Percentiles rank a stretch among this genome's conserved stretches.
Evolutionary conservation across 139 green algal species (phyloP).

Genomic region (Gonium pectorale): DNA sequence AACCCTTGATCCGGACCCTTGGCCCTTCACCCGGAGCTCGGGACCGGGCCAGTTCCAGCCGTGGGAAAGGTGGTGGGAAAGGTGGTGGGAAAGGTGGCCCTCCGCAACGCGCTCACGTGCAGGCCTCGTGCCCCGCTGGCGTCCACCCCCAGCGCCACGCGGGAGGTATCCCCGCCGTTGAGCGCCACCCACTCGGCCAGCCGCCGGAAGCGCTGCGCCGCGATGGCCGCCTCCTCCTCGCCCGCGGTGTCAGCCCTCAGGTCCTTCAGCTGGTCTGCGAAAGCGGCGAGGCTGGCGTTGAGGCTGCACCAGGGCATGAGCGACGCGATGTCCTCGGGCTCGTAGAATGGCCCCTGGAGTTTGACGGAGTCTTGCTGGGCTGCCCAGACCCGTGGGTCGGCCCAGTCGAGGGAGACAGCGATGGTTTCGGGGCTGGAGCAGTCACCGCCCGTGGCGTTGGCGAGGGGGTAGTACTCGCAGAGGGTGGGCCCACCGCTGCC

Average conservation of each 20-base stretch:
- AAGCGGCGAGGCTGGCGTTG: too few species aligned
- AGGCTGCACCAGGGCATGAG: slow-evolving; percentile 21
- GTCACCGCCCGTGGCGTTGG: background rate
- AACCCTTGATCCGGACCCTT: too few species aligned
- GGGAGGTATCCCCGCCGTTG: background rate
- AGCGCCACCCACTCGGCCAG: background rate
- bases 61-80: too few species aligned
- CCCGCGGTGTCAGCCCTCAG: too few species aligned
- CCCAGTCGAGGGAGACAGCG: too few species aligned
- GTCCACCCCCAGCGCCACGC: background rate
- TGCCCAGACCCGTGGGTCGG: slow-evolving; percentile 2
- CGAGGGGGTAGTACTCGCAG: background rate
- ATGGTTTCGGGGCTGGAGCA: too few species aligned
- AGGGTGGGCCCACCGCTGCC: background rate
- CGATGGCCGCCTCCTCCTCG: background rate
- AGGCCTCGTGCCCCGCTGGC: background rate
- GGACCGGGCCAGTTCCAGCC: too few species aligned
- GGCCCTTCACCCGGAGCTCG: too few species aligned
- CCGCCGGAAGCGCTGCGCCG: background rate
- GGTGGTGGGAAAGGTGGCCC: too few species aligned
- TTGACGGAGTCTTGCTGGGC: background rate
- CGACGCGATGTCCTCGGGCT: background rate
- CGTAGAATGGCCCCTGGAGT: background rate
- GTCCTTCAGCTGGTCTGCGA: too few species aligned
- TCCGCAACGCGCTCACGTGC: too few species aligned